Evolutionary conservation across 139 green algal species (phyloP).

Genomic region (Astrephomene gubernaculifera): DNA sequence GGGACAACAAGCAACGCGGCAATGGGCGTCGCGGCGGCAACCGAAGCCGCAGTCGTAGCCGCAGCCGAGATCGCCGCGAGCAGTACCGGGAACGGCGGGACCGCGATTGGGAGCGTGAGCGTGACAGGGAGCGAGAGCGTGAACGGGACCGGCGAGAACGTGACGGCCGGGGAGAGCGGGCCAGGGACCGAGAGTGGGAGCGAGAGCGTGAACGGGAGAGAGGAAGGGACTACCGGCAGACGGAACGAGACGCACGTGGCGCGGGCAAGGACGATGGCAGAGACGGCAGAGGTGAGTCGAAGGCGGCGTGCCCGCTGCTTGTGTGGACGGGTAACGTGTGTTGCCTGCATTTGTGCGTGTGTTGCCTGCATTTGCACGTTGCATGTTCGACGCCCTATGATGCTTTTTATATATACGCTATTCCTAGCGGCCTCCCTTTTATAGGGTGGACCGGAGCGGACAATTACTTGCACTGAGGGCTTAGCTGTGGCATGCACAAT

Average conservation of each 20-base stretch:
- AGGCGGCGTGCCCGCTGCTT: too few relatives aligned
- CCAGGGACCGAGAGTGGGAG: slow-evolving; percentile 20
- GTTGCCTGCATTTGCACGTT: not conserved
- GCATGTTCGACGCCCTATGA: slow-evolving; percentile 30
- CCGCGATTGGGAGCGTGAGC: slow-evolving; percentile 2
- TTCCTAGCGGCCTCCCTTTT: slow-evolving; percentile 19
- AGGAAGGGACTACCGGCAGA: not conserved
- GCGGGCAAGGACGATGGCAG: not conserved
- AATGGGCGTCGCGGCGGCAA: too few relatives aligned
- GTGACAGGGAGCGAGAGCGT: not conserved
- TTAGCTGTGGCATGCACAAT: too few relatives aligned
- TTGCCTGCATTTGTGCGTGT: too few relatives aligned
- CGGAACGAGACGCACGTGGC: not conserved
- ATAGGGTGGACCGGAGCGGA: slow-evolving; percentile 7
- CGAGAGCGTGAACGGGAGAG: slow-evolving; percentile 12
- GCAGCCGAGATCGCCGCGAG: slow-evolving; percentile 22
- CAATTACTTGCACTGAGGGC: slow-evolving; percentile 37
- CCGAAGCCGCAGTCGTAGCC: slow-evolving; percentile 12
- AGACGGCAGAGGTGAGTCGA: not conserved
- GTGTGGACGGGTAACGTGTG: too few relatives aligned
- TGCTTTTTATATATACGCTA: slow-evolving; percentile 51
- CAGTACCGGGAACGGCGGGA: slow-evolving; percentile 17
- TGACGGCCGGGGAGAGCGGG: not conserved
- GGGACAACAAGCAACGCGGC: not conserved
- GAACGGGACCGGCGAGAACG: slow-evolving; percentile 16